Evolutionary conservation across 2,329 filamentous ascomycete species (phyloP).

Genomic region (Aspergillus intermedius): DNA sequence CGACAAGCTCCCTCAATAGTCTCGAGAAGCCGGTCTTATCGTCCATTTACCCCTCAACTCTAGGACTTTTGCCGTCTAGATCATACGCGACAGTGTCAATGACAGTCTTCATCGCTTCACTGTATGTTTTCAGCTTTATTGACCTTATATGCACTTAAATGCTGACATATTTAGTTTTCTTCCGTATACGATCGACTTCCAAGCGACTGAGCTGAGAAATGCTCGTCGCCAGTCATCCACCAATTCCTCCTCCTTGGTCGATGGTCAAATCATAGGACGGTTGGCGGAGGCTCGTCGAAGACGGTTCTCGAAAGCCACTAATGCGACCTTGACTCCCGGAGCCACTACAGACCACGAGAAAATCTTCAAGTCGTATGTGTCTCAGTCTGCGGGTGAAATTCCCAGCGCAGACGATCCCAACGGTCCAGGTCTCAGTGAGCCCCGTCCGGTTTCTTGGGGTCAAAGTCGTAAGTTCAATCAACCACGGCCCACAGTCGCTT

Average conservation of each 20-base stretch:
- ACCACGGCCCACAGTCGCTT: slow-evolving; percentile 67
- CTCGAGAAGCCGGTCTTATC: not conserved
- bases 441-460: slow-evolving; percentile 72
- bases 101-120: slow-evolving; percentile 30
- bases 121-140: slow-evolving; percentile 17
- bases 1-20: not conserved
- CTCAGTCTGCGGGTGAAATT: slow-evolving; percentile 21
- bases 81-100: slow-evolving; percentile 11
- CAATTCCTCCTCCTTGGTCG: slow-evolving; percentile 14
- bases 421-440: slow-evolving; percentile 51
- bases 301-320: slow-evolving; percentile 14
- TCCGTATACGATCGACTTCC: slow-evolving; percentile 33
- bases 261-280: slow-evolving; percentile 19
- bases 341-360: slow-evolving; percentile 34
- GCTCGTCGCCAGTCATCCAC: slow-evolving; percentile 17
- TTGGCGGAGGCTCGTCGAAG: slow-evolving; percentile 15
- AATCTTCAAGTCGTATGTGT: slow-evolving; percentile 31
- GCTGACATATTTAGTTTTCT: slow-evolving; percentile 23
- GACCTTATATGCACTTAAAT: not conserved
- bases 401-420: slow-evolving; percentile 23
- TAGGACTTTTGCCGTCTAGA: no score
- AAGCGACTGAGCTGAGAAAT: slow-evolving; percentile 16
- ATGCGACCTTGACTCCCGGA: slow-evolving; percentile 28
- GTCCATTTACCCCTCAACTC: not conserved
- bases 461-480: slow-evolving; percentile 61